These are phyloP conservation scores for Castanea sativa DNA, from an alignment of 306 rosid species.

Conservation along the genomic window DNA sequence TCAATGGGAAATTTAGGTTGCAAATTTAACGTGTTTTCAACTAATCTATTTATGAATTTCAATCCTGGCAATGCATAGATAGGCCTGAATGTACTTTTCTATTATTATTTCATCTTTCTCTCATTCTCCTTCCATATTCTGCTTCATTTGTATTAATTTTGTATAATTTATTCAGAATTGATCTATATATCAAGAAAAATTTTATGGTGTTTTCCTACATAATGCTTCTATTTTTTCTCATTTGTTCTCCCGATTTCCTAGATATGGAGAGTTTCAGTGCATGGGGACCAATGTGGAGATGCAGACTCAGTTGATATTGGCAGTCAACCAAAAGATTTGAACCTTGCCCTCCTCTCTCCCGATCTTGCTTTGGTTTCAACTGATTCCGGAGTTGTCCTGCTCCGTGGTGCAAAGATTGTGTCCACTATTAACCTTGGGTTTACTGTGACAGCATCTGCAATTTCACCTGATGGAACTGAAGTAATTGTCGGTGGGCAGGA, in stretches of 20 bases:
- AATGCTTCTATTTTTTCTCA: not conserved
- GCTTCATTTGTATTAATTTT: not conserved
- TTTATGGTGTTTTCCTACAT: not conserved
- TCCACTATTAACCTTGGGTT: conserved; percentile 85
- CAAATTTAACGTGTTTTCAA: not conserved
- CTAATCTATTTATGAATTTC: not conserved
- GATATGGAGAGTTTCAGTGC: conserved; percentile 73
- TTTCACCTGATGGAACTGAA: conserved; percentile 93
- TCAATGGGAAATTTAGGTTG: not conserved
- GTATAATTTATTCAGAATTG: not conserved
- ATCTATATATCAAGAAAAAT: not conserved
- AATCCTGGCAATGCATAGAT: not conserved
- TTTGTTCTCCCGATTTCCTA: conserved; percentile 27
- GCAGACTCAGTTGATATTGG: conserved; percentile 85
- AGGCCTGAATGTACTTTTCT: not conserved
- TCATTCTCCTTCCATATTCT: not conserved
- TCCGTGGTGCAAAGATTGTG: conserved; percentile 65
- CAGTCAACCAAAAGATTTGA: conserved; percentile 87
- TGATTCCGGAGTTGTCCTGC: conserved; percentile 83
- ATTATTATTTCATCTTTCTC: not conserved
- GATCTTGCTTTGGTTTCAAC: conserved; percentile 79
- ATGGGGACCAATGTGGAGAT: conserved; percentile 72
- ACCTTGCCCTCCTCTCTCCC: conserved; percentile 73
- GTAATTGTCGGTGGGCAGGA: conserved; percentile 93
- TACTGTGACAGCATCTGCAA: conserved; percentile 72